Conservation (phyloP, 2,329 filamentous ascomycete species). For the Calonectria pseudoturangicola region DNA sequence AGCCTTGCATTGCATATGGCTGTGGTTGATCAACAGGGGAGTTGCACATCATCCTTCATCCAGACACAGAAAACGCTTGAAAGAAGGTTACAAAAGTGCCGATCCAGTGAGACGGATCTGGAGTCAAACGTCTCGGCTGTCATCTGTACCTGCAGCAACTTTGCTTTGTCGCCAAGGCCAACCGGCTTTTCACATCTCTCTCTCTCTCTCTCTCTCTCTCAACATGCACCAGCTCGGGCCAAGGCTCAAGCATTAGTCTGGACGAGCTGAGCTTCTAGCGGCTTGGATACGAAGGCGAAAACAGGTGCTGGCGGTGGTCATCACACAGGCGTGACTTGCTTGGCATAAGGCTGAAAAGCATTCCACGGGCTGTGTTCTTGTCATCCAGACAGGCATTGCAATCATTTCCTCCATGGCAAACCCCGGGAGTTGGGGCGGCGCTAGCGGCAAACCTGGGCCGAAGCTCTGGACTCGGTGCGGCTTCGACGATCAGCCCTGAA, state of each 20-base stretch:
- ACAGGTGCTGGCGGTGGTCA: not conserved
- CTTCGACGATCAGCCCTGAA: slow-evolving; percentile 33
- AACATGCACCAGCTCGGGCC: not conserved
- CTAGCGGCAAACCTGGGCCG: slow-evolving; percentile 28
- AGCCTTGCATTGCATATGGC: not conserved
- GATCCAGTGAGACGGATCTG: not conserved
- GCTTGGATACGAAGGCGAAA: not conserved
- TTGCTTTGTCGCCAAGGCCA: no score
- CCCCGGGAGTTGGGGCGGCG: slow-evolving; percentile 2
- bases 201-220: no score
- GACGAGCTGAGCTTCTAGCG: slow-evolving; percentile 16
- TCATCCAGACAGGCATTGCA: not conserved
- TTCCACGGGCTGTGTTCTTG: not conserved
- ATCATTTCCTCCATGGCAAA: slow-evolving; percentile 16
- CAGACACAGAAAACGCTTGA: not conserved
- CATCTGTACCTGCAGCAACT: no score
- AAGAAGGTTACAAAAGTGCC: not conserved
- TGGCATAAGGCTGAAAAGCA: slow-evolving; percentile 12
- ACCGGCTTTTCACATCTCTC: not conserved
- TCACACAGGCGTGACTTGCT: not conserved
- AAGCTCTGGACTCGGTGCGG: slow-evolving; percentile 14
- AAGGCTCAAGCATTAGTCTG: not conserved
- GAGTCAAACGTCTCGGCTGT: not conserved
- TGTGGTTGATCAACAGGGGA: not conserved
- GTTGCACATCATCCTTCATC: not conserved